Evolutionary conservation across 371 early-diverging fungal genomes (phyloP), one percentile per base, ranked within the genome.

Genomic region (Mucor piriformis): DNA sequence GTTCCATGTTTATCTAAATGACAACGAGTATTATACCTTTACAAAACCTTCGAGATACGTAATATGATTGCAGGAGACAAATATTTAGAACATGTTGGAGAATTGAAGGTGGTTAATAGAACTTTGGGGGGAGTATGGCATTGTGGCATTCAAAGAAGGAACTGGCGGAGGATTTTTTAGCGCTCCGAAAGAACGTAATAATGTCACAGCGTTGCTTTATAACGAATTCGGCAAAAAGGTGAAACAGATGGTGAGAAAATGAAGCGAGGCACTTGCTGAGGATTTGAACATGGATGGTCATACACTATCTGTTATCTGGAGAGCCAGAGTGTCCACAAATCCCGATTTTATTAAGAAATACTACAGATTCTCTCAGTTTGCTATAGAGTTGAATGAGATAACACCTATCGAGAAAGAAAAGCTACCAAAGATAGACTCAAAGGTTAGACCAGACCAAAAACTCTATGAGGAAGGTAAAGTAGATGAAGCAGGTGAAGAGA

Each of bases 381-480:
- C 94, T 5, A 86, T 91, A 38, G 91, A 93, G 53, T 69, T 95
- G 29, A 95, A 95, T 67, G 94, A 92, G 66, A 70, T 92, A 23
- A 81, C 83, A 15, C 67, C 78, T 12, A 76, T 86, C 1, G 87
- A 87, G 29, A 72, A 66, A 27, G 76, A 72, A 8, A 64, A 77
- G 43, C 46, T 96, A 38, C 95, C 96, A 16, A 83, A 64, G 47
- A 95, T 96, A 1, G 97, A 97, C 70, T 90, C 95, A 6, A 81
- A 96, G 16, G 84, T 84, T 64, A 87, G 97, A 11, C 91, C 96
- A 6, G 97, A 97, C 71, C 95, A 95, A 72, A 74, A 91, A 12
- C 63, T 88, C 5, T 87, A 86, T 72, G 94, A 91, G 64, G 72
- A 89, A 52, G 77, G 77, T 1, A 21, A 77, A 6, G 73, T 86